Conservation (phyloP, 2,329 filamentous ascomycete species). For the Paecilomyces sp. region DNA sequence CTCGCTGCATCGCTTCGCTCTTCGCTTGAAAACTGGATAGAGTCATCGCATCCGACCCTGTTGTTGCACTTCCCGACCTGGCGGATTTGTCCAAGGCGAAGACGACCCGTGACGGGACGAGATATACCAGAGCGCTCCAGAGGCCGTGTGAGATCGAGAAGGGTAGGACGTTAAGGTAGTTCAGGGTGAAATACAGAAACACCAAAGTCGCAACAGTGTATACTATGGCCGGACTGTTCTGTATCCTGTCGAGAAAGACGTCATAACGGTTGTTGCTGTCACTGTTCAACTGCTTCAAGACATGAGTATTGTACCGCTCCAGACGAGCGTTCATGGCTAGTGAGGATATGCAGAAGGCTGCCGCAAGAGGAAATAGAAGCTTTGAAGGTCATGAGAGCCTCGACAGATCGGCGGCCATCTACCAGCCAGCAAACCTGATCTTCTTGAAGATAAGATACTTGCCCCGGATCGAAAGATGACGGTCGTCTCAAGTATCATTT, state of each 20-base stretch:
- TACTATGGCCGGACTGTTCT: slow-evolving; percentile 19
- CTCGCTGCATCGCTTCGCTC: slow-evolving; percentile 56
- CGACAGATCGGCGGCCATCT: neutral
- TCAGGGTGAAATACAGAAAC: slow-evolving; percentile 22
- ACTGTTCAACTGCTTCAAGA: slow-evolving; percentile 18
- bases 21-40: slow-evolving; percentile 47
- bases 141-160: slow-evolving; percentile 21
- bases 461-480: neutral
- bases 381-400: slow-evolving; percentile 11
- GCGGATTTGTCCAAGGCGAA: slow-evolving; percentile 44
- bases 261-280: slow-evolving; percentile 27
- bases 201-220: slow-evolving; percentile 20
- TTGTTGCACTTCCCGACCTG: slow-evolving; percentile 31
- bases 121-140: slow-evolving; percentile 33
- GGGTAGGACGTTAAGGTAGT: slow-evolving; percentile 21
- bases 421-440: neutral
- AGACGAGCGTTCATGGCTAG: slow-evolving; percentile 30
- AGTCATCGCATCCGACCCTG: slow-evolving; percentile 28
- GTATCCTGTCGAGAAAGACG: slow-evolving; percentile 16
- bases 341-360: slow-evolving; percentile 7
- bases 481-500: slow-evolving; percentile 1
- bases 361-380: slow-evolving; percentile 15
- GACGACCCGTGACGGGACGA: slow-evolving; percentile 33
- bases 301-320: slow-evolving; percentile 22
- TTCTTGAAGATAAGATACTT: neutral